phyloP scores from a whole-genome alignment of 768 basidiomycete species.

The Russula compacta region DNA sequence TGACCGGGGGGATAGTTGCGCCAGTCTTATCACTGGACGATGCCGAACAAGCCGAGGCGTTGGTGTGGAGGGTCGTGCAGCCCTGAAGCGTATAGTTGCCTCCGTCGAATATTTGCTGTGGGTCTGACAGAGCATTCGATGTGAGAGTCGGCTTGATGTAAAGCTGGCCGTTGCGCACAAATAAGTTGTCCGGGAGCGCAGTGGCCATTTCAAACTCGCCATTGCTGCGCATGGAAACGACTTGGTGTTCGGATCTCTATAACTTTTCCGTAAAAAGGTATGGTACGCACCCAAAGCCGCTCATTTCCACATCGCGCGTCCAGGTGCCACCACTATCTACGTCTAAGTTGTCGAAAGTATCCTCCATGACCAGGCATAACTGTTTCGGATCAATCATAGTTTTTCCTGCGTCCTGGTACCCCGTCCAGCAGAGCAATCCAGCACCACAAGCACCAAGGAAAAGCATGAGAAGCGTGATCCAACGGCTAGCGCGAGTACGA shows the following conservation, averaged over 20 bases:
- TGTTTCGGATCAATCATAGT: conserved; percentile 28
- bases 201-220: conserved; percentile 54
- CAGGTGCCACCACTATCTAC: conserved; percentile 29
- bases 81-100: conserved; percentile 30
- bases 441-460: conserved; percentile 35
- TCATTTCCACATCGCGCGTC: conserved; percentile 42
- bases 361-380: conserved; percentile 39
- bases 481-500: conserved; percentile 38
- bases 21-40: conserved; percentile 29
- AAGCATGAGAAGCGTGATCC: conserved; percentile 37
- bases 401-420: conserved; percentile 30
- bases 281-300: conserved; percentile 38
- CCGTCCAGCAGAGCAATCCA: conserved; percentile 39
- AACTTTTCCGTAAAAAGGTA: neutral
- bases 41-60: conserved; percentile 40
- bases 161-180: conserved; percentile 40
- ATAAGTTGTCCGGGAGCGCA: conserved; percentile 30
- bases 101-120: conserved; percentile 33
- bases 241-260: neutral
- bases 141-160: conserved; percentile 56
- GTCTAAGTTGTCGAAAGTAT: conserved; percentile 42
- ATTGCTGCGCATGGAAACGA: conserved; percentile 23
- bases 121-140: conserved; percentile 35
- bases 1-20: conserved; percentile 42
- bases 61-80: conserved; percentile 28